Conservation (phyloP, 345 rosid species). For the Cochlearia excelsa region DNA sequence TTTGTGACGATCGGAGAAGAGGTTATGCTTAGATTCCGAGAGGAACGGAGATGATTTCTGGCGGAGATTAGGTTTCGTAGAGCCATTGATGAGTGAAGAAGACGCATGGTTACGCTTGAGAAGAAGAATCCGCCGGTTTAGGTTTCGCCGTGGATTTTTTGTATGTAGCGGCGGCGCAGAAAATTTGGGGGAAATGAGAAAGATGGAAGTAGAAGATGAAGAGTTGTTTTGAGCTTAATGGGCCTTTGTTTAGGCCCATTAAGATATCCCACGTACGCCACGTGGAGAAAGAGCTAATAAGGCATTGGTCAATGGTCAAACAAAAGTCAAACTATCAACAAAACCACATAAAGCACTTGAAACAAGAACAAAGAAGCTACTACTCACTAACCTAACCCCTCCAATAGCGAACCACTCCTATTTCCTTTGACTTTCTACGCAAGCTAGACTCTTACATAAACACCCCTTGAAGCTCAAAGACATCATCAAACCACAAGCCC, state of each 20-base stretch:
- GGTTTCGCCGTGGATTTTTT: constrained; percentile 18
- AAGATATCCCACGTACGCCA: not conserved
- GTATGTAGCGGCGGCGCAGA: constrained; percentile 25
- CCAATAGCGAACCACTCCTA: constrained; percentile 41
- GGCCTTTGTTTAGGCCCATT: not conserved
- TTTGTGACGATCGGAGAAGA: constrained; percentile 14
- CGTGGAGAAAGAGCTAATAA: too few species aligned
- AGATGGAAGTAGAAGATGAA: not conserved
- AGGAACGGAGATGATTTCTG: constrained; percentile 29
- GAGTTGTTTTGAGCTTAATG: constrained; percentile 1
- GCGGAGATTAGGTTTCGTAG: constrained; percentile 36
- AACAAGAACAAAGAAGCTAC: constrained; percentile 6
- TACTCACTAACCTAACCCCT: constrained; percentile 16
- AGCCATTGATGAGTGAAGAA: constrained; percentile 35
- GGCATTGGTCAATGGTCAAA: not conserved
- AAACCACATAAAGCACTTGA: constrained; percentile 35
- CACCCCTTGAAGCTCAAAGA: constrained; percentile 6
- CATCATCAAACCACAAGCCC: constrained; percentile 9
- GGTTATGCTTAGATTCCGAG: constrained; percentile 23
- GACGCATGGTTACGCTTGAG: constrained; percentile 36
- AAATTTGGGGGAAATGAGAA: not conserved
- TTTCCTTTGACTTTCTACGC: not conserved
- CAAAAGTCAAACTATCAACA: constrained; percentile 35
- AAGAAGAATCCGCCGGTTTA: constrained; percentile 5
- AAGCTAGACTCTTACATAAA: constrained; percentile 9